Percentiles rank a stretch among this genome's conserved stretches.
Conservation (phyloP, 2,329 filamentous ascomycete genomes). For the Pseudophaeomoniella oleicola region DNA sequence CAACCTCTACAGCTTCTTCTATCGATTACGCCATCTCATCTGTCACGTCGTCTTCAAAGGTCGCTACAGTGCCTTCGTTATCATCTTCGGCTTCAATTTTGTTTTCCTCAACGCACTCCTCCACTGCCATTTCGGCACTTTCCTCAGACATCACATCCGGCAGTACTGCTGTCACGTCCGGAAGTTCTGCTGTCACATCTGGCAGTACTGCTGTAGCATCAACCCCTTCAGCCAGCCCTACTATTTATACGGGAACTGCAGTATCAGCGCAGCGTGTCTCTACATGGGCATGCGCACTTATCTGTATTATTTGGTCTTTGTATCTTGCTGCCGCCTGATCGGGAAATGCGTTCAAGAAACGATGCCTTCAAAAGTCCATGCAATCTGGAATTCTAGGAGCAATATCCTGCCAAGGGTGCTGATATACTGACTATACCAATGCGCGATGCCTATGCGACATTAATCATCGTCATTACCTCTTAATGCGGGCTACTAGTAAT, state of each 20-base stretch:
- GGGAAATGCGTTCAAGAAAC: too few relatives aligned
- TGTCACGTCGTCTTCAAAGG: background rate
- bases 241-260: background rate
- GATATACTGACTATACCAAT: too few relatives aligned
- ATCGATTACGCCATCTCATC: background rate
- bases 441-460: too few relatives aligned
- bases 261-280: background rate
- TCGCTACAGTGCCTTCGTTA: background rate
- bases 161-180: background rate
- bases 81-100: background rate
- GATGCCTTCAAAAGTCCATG: too few relatives aligned
- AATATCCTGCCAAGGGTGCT: too few relatives aligned
- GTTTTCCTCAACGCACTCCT: background rate
- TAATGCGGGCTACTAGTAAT: too few relatives aligned
- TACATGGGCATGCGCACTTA: background rate
- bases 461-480: too few relatives aligned
- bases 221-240: background rate
- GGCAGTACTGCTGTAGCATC: background rate
- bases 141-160: background rate
- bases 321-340: background rate
- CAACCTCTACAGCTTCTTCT: background rate
- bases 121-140: background rate
- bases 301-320: background rate
- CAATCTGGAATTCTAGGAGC: too few relatives aligned
- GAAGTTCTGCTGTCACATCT: background rate